These are phyloP conservation scores for Epichloe sylvatica DNA, from an alignment of 2,329 filamentous ascomycete genomes.

Conservation along the genomic window DNA sequence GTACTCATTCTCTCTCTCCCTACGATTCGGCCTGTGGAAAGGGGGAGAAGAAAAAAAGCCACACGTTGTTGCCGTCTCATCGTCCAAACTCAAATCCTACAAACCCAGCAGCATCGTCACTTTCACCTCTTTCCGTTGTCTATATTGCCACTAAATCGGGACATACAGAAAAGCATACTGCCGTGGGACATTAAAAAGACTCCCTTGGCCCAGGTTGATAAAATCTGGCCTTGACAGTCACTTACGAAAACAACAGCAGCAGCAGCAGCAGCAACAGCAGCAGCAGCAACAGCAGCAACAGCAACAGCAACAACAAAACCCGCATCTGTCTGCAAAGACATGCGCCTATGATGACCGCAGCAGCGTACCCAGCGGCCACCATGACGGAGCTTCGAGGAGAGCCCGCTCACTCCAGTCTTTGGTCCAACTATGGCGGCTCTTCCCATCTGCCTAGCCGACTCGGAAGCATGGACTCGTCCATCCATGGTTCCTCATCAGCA, in stretches of 20 bases:
- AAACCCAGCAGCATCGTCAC: not conserved
- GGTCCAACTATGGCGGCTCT: slow-evolving; percentile 42
- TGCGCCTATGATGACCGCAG: slow-evolving; percentile 47
- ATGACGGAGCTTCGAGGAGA: slow-evolving; percentile 52
- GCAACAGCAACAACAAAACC: not conserved
- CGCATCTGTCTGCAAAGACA: slow-evolving; percentile 16
- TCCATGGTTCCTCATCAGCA: slow-evolving; percentile 28
- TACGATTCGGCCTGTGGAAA: slow-evolving; percentile 4
- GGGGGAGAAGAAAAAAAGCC: slow-evolving; percentile 2
- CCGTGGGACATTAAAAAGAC: not conserved
- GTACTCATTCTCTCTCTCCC: not conserved
- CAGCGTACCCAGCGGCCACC: slow-evolving; percentile 41
- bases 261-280: not conserved
- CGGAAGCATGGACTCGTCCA: slow-evolving; percentile 36
- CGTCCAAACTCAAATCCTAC: not conserved
- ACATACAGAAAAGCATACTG: not conserved
- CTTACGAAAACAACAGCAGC: not conserved
- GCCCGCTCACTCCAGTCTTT: slow-evolving; percentile 41
- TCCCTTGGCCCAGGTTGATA: not conserved
- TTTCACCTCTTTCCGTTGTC: not conserved
- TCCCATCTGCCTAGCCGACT: slow-evolving; percentile 40
- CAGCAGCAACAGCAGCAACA: not conserved
- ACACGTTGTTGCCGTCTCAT: slow-evolving; percentile 2
- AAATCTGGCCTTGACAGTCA: not conserved
- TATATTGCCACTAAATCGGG: not conserved